Base-by-base conservation (phyloP, 768 basidiomycete species). In the Rubroboletus satanas region DNA sequence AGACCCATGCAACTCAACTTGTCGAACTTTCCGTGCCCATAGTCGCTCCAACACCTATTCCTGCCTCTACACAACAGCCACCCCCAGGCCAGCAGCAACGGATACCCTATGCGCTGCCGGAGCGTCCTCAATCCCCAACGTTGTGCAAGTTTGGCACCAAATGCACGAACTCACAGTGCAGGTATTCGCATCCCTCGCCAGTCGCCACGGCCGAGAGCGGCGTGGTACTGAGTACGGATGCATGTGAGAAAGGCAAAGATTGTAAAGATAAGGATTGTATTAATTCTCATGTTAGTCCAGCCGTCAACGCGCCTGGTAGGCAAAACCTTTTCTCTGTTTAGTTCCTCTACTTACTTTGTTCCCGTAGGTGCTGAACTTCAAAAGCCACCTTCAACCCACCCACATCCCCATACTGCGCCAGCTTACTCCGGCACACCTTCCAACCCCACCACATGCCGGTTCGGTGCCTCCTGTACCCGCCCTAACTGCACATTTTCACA, bases 181-280 rank as follows among this genome's bases (percentile, higher is more conserved):
- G 88, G 17, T 98, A 84, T 71, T 92, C 93, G 9, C 97, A 99
- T 70, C 95, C 97, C 5, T 93, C 90, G 9, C 97, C 97, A n/a
- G 92, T 94, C 4, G 95, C 97, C 7, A 97, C 96, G 17, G 79
- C 88, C 32, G 93, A 96, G 73, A 94, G 90, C 63, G 97, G 95
- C 9, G 81, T 99, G 58, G 97, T 98, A 2, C 77, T 99, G 52
- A 96, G 90, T 63, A 93, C 90, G 54, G 96, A 98, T 54, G 78
- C 92, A 18, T 99, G 97, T 71, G 90, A 94, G 63, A 83, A 87
- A 46, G 91, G 91, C 17, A 88, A 85, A 67, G 77, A 87, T 44
- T 99, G 97, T 72, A 85, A 89, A 65, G 93, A 99, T 71, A 86
- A 90, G 67, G 96, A 98, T 71, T 98, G 94, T 70, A 83, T 88